Base-by-base conservation (phyloP, 139 green algal genomes). In the Chlorella sp. region DNA sequence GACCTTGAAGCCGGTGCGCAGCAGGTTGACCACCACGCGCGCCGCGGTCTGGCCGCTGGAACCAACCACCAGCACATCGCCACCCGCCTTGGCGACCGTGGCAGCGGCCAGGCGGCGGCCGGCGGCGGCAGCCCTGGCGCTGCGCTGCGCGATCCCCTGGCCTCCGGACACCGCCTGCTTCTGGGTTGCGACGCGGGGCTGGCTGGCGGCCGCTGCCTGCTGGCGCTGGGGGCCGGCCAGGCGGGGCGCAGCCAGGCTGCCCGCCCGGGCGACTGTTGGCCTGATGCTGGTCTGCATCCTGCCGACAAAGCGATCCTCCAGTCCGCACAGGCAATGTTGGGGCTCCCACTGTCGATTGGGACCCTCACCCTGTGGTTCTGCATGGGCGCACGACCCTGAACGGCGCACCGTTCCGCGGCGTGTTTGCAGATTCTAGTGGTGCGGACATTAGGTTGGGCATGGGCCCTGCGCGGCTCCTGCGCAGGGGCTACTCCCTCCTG, bases 1-100 rank as follows among this genome's bases (percentile, higher is more conserved):
- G 25, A 91, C 88, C 64, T 85, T 83, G 41, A 84, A 82, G 41
- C 88, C 88, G 11, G 68, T 18, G 4, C 78, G 44, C 18, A 90
- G 71, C 72, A 91, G 82, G 55, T 86, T 56, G 32, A 88, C 65
- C 15, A 88, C 55, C 30, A 91, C 74, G 9, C 88, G 82, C 0
- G 86, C 78, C 15, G 78, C 73, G 1, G 84, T 76, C 69, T 87
- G 86, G 17, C 88, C 86, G 12, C 67, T 68, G 13, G 63, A 44
- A 62, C 88, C 88, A 74, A 80, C 44, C 41, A 86, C 82, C 38
- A 86, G 30, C 7, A 71, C 82, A 0, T 86, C 82, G 6, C 82
- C 72, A n/a, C 72, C 72, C 12, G 56, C 69, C 36, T 65, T 74
- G 28, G 80, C 80, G 20, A 38, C 41, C 21, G 39, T n/a, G 68